phyloP scores from a whole-genome alignment of 1,139 yeast species.

The Hyphopichia wangnamkhiaoensis region DNA sequence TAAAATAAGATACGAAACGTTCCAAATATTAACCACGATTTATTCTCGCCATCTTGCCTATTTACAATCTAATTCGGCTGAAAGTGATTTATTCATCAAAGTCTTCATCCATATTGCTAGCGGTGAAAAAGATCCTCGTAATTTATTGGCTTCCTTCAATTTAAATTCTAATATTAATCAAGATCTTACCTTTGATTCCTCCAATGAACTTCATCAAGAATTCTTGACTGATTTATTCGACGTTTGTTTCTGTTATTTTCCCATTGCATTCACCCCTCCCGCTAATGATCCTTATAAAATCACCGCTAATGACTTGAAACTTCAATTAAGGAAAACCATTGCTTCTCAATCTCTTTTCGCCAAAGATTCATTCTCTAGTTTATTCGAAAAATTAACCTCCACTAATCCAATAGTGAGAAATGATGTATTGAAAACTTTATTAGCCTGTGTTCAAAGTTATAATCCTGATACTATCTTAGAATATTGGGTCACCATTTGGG shows the following conservation, averaged over 20 bases:
- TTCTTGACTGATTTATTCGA: slow-evolving; percentile 68
- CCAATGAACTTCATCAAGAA: slow-evolving; percentile 39
- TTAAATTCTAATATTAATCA: slow-evolving; percentile 54
- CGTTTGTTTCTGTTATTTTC: slow-evolving; percentile 90
- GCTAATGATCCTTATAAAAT: slow-evolving; percentile 87
- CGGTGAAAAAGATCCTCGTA: slow-evolving; percentile 94
- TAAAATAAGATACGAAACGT: slow-evolving; percentile 61
- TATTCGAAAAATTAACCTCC: slow-evolving; percentile 83
- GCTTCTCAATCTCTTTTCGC: slow-evolving; percentile 68
- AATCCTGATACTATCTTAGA: slow-evolving; percentile 46
- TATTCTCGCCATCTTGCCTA: slow-evolving; percentile 22
- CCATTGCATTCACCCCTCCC: slow-evolving; percentile 93
- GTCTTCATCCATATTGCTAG: slow-evolving; percentile 68
- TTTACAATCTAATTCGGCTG: slow-evolving; percentile 13
- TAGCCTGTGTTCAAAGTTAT: slow-evolving; percentile 56
- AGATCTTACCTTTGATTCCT: slow-evolving; percentile 39
- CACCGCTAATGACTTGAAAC: slow-evolving; percentile 70
- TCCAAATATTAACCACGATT: slow-evolving; percentile 47
- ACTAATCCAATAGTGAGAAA: slow-evolving; percentile 75
- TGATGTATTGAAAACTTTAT: slow-evolving; percentile 70
- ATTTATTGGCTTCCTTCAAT: slow-evolving; percentile 69
- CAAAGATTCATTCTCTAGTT: slow-evolving; percentile 70
- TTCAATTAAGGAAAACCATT: slow-evolving; percentile 57
- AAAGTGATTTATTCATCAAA: slow-evolving; percentile 45
- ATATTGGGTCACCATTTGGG: slow-evolving; percentile 80